Evolutionary conservation across 2,329 filamentous ascomycete species (phyloP), one percentile per base, ranked within the genome.

Genomic region (Rutstroemia sydowiana): DNA sequence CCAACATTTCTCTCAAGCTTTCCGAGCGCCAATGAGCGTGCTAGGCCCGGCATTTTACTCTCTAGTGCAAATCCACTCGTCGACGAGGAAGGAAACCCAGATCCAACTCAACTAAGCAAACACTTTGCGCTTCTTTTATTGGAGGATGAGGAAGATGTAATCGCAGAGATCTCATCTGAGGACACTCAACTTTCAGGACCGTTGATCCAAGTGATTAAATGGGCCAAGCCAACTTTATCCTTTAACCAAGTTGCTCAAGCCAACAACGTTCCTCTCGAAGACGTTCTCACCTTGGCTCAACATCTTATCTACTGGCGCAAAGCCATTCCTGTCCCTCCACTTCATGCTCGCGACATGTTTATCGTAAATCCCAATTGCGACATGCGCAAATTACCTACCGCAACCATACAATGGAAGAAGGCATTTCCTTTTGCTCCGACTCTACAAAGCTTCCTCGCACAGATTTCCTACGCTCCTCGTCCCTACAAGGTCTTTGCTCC

Each of bases 271-370:
- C 83, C 86, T 3, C 76, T 93, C 1, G 77, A 81, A 30, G 88
- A 95, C 60, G 85, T 97, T 57, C 85, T 92, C 57, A 85, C 88
- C 60, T 87, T 95, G 56, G 90, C 91, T 9, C 87, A 88, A 53
- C 93, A 97, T 71, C 85, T 98, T 57, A 90, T 97, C 55, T 95
- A 95, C 71, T 97, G 92, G 91, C 84, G 93, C 21, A 85, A 91
- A 52, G 93, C 92, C 43, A 87, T 95, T 55, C 86, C 92, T 14
- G 92, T 97, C 37, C 87, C 89, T 4, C 93, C 93, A 0, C 78
- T 98, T 5, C 90, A 96, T 64, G 86, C 87, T 40, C 80, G 91
- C 44, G 91, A 97, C 66, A 86, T 85, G 10, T 98, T 97, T 68
- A 86, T 97, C 31, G 81, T 96, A 26, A 95, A 88, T 1, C 91